Percentiles rank a stretch among this genome's conserved stretches.
These are phyloP conservation scores for Juncus inflexus DNA, from an alignment of 176 grass and related monocot genomes.

Conservation along the genomic window DNA sequence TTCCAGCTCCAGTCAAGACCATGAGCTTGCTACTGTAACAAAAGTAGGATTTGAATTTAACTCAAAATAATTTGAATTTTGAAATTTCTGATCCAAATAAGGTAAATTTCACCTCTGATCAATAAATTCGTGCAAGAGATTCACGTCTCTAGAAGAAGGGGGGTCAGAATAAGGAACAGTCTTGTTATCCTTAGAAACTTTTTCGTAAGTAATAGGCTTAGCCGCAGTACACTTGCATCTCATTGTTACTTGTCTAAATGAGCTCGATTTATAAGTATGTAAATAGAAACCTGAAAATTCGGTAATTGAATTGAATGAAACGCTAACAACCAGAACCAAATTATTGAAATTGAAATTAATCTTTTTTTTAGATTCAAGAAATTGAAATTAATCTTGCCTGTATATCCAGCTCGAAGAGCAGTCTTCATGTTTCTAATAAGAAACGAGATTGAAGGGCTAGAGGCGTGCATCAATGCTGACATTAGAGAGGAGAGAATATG, in stretches of 20 bases:
- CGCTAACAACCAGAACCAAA: not conserved
- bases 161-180: conserved; percentile 79
- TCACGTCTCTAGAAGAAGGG: conserved; percentile 62
- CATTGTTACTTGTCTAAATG: conserved; percentile 32
- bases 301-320: conserved; percentile 13
- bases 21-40: conserved; percentile 62
- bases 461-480: conserved; percentile 29
- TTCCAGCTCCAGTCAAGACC: conserved; percentile 90
- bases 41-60: conserved; percentile 23
- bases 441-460: conserved; percentile 35
- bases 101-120: conserved; percentile 48
- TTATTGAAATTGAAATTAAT: conserved; percentile 14
- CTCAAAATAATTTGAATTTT: conserved; percentile 19
- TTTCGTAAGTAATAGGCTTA: conserved; percentile 32
- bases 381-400: conserved; percentile 43
- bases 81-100: not conserved
- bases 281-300: conserved; percentile 43
- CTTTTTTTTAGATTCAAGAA: no score
- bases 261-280: conserved; percentile 27
- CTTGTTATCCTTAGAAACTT: conserved; percentile 54
- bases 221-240: conserved; percentile 45
- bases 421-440: conserved; percentile 57
- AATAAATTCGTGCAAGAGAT: conserved; percentile 67
- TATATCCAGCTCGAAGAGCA: conserved; percentile 31
- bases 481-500: conserved; percentile 26